Percentiles rank a stretch among this genome's conserved stretches.
Evolutionary conservation across 805 yeast species (phyloP).

Genomic region (Nakazawaea holstii): DNA sequence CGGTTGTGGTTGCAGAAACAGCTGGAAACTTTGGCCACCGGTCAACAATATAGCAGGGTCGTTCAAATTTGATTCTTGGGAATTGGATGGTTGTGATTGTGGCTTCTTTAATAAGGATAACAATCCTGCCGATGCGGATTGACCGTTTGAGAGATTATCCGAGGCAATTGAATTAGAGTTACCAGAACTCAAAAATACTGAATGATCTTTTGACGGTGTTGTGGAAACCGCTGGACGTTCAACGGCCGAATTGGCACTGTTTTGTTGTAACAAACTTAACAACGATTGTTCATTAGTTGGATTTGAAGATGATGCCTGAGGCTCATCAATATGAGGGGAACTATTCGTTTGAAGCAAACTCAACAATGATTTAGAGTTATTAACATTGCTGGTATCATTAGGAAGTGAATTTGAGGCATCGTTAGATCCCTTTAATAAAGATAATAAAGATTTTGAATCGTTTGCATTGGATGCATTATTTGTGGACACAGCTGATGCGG

Average conservation of each 20-base stretch:
- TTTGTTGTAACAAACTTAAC: too few species aligned
- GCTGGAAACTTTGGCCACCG: background rate
- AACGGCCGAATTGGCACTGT: too few species aligned
- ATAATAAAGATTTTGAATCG: background rate
- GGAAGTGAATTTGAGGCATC: background rate
- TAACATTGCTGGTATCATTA: background rate
- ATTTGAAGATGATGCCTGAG: too few species aligned
- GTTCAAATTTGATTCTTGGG: background rate
- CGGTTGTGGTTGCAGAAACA: background rate
- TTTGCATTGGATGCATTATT: too few species aligned
- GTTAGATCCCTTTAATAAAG: background rate
- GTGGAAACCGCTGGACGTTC: too few species aligned
- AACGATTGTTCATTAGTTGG: too few species aligned
- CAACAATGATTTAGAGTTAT: background rate
- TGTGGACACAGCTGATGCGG: too few species aligned
- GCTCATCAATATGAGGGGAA: background rate
- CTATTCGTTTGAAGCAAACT: background rate
- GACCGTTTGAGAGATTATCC: background rate
- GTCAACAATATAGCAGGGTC: conserved; percentile 1
- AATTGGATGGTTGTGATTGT: background rate
- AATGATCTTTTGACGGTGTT: too few species aligned
- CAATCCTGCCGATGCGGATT: background rate
- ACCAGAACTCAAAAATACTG: too few species aligned
- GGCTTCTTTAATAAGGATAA: conserved; percentile 3
- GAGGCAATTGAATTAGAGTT: too few species aligned